Evolutionary conservation across 495 filamentous ascomycete species (phyloP), one percentile per base, ranked within the genome.

Genomic region (Hyaloscypha finlandica): DNA sequence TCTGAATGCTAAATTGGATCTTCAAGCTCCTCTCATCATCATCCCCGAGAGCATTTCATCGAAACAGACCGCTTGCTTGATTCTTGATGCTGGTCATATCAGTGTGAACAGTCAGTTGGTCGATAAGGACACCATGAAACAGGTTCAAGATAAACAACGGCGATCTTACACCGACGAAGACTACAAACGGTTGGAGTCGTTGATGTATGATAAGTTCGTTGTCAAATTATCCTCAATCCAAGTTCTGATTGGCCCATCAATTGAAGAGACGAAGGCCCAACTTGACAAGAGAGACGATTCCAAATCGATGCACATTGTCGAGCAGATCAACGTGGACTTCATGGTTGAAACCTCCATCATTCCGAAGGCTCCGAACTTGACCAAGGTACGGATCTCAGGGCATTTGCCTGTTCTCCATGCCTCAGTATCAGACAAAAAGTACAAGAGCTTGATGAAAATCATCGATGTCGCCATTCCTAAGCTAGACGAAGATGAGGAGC

Each of bases 271-370:
- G 4, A 93, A 92, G 72, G 80, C 87, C n/a, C 94, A 98, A 73
- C 80, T 99, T 14, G 85, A 85, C 11, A 83, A 84, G 9, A 85
- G 86, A 64, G 87, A 91, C 52, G 84, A 90, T 20, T 80, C 81
- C 8, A 89, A 88, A 65, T 89, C 90, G 73, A 81, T 97, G 61
- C 95, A 97, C 76, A 88, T 99, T 63, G 92, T 99, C 60, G 95
- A 99, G 70, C 88, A 92, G 63, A 97, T 98, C 80, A 99, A 96
- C 70, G 91, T 99, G 71, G 91, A 98, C 74, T 97, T 99, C 74
- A 88, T 90, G 19, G 83, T 99, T 32, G 92, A 96, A 74, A 88
- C 89, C 58, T 98, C 92, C 8, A 99, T 99, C 69, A 83, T 99
- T 14, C 96, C 95, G 1, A 97, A 97, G 76, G 90, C 92, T 30